Conservation (phyloP, 208 protist genomes). For the Leishmania aethiopica region DNA sequence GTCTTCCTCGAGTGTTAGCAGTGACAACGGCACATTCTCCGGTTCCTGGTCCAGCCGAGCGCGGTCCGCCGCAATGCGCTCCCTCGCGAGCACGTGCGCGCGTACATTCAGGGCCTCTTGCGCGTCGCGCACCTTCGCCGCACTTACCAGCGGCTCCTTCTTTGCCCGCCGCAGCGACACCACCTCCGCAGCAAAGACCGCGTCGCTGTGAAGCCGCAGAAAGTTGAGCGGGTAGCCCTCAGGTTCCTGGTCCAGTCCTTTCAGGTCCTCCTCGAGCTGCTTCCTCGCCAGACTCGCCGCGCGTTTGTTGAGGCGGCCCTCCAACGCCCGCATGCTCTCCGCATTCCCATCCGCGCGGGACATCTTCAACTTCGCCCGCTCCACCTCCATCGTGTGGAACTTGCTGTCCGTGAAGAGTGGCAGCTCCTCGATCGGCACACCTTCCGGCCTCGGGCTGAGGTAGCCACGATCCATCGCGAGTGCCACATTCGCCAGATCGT, state of each 20-base stretch:
- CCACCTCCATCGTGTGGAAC: constrained; percentile 79
- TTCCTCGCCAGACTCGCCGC: constrained; percentile 59
- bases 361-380: constrained; percentile 62
- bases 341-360: constrained; percentile 41
- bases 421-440: constrained; percentile 53
- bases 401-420: constrained; percentile 59
- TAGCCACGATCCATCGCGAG: constrained; percentile 60
- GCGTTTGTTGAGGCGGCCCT: constrained; percentile 68
- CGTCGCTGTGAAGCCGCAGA: constrained; percentile 60
- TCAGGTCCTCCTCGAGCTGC: constrained; percentile 67
- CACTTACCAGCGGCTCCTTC: constrained; percentile 23
- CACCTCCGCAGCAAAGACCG: constrained; percentile 45
- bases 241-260: constrained; percentile 59
- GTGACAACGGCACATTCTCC: constrained; percentile 56
- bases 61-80: constrained; percentile 51
- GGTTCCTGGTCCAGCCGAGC: constrained; percentile 67
- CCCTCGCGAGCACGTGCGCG: constrained; percentile 53
- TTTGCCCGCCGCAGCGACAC: constrained; percentile 50
- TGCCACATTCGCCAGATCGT: constrained; percentile 41
- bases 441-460: constrained; percentile 56
- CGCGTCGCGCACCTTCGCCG: constrained; percentile 36
- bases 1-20: constrained; percentile 66
- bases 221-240: constrained; percentile 59
- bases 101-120: constrained; percentile 66
- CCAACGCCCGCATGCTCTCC: constrained; percentile 50